Evolutionary conservation across 257 asterid genomes (phyloP).

Genomic region (Penstemon eatonii): DNA sequence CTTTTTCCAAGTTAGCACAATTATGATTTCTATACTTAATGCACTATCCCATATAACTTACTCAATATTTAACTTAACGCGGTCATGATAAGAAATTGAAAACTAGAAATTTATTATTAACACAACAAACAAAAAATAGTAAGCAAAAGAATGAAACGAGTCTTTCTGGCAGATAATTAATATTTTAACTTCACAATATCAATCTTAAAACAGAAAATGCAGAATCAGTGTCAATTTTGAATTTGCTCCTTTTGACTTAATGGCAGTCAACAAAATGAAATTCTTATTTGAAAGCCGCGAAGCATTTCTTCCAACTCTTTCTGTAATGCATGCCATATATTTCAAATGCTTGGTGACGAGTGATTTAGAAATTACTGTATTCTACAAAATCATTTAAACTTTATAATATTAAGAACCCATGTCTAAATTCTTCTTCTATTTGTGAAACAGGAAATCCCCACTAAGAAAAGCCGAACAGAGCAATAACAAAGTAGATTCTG

Average conservation of each 20-base stretch:
- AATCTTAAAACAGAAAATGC: not conserved
- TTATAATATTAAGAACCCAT: not conserved
- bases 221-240: conserved; percentile 3
- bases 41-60: not conserved
- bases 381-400: not conserved
- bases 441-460: conserved; percentile 32
- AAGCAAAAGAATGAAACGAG: not conserved
- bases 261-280: not conserved
- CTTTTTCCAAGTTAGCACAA: not conserved
- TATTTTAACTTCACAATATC: not conserved
- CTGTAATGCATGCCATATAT: too few species aligned
- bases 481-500: conserved; percentile 22
- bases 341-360: not conserved
- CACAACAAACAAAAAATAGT: not conserved
- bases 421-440: conserved; percentile 3
- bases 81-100: not conserved
- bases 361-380: not conserved
- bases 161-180: not conserved
- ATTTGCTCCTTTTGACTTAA: not conserved
- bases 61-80: not conserved
- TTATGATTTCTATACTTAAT: not conserved
- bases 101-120: not conserved
- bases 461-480: conserved; percentile 38
- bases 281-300: not conserved
- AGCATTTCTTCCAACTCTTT: too few species aligned